phyloP scores from a whole-genome alignment of 2,329 filamentous ascomycete genomes.

The Coniella vitis region DNA sequence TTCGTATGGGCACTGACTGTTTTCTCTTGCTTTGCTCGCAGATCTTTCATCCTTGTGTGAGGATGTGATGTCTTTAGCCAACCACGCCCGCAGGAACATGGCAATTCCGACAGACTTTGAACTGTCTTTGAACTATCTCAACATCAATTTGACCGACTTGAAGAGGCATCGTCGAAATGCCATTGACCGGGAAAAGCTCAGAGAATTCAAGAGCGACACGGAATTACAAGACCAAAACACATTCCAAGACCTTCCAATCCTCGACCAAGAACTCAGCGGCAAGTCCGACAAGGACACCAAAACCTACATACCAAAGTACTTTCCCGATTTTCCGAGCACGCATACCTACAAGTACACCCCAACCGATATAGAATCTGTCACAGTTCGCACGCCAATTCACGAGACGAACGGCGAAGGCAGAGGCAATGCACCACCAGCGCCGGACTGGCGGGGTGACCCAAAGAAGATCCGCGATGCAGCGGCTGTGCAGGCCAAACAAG shows the following conservation, averaged over 20 bases:
- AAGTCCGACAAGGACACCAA: conserved; percentile 48
- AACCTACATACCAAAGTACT: conserved; percentile 49
- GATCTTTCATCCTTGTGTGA: conserved; percentile 44
- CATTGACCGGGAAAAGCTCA: conserved; percentile 32
- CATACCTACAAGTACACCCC: conserved; percentile 58
- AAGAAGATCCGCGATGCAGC: conserved; percentile 55
- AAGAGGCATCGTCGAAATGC: conserved; percentile 51
- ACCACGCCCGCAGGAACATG: conserved; percentile 43
- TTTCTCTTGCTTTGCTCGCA: conserved; percentile 22
- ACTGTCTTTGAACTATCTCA: conserved; percentile 42
- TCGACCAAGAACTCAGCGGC: conserved; percentile 52
- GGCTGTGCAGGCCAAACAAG: conserved; percentile 52
- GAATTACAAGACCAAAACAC: conserved; percentile 23
- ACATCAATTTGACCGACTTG: conserved; percentile 44
- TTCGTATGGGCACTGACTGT: background rate
- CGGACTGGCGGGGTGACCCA: conserved; percentile 37
- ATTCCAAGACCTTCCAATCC: conserved; percentile 32
- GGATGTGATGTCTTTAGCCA: conserved; percentile 39
- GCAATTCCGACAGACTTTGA: conserved; percentile 54
- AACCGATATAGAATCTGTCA: conserved; percentile 30
- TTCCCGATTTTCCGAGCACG: conserved; percentile 57
- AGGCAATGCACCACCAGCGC: conserved; percentile 9
- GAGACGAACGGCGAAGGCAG: conserved; percentile 18
- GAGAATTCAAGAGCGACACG: conserved; percentile 29
- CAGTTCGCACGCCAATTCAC: conserved; percentile 22